Evolutionary conservation across 2,329 filamentous ascomycete genomes (phyloP).

Genomic region (Shiraia sp.): DNA sequence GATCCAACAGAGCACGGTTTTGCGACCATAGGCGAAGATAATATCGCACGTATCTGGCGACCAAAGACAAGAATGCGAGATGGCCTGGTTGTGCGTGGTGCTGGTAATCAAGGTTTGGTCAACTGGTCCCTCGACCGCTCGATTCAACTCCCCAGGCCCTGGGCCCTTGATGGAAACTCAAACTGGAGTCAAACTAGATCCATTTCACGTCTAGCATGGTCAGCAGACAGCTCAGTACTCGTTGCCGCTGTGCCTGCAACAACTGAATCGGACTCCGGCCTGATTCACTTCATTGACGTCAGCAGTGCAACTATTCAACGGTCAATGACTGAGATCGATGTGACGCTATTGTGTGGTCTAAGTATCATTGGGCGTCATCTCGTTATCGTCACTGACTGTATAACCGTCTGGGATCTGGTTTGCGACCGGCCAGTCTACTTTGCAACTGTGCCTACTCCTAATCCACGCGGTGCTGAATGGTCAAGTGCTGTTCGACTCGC

Average conservation of each 20-base stretch:
- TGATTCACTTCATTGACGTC: constrained; percentile 77
- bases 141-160: constrained; percentile 47
- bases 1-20: constrained; percentile 73
- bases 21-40: constrained; percentile 83
- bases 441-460: constrained; percentile 55
- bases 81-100: constrained; percentile 65
- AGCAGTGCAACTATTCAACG: constrained; percentile 68
- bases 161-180: constrained; percentile 35
- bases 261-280: constrained; percentile 55
- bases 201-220: constrained; percentile 75
- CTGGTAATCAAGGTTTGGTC: constrained; percentile 58
- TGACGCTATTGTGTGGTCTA: constrained; percentile 67
- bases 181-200: constrained; percentile 27
- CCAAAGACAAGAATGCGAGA: constrained; percentile 70
- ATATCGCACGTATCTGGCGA: constrained; percentile 78
- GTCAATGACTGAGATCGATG: constrained; percentile 69
- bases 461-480: constrained; percentile 40
- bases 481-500: constrained; percentile 63
- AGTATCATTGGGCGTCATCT: constrained; percentile 74
- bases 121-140: constrained; percentile 74
- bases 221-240: constrained; percentile 49
- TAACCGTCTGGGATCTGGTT: constrained; percentile 84
- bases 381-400: constrained; percentile 71
- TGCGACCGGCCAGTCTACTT: constrained; percentile 73
- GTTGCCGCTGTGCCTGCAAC: constrained; percentile 39